phyloP scores from a whole-genome alignment of 176 grass and related monocot species.

The Metroxylon sagu region DNA sequence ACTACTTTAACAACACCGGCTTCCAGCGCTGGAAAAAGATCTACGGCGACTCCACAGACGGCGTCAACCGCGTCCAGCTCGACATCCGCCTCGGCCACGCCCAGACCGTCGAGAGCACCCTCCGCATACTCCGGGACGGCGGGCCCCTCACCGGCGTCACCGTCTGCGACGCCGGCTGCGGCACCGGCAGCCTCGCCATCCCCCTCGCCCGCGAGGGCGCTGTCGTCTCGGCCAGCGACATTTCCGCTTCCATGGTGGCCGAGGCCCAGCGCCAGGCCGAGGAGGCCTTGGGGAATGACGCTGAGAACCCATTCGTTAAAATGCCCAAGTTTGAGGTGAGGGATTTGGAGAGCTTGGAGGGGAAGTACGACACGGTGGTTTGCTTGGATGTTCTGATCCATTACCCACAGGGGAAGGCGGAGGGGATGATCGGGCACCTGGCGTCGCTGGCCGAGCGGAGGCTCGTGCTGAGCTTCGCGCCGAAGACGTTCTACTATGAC shows the following conservation, averaged over 20 bases:
- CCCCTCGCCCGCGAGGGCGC: slow-evolving; percentile 61
- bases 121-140: slow-evolving; percentile 62
- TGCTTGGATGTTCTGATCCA: slow-evolving; percentile 96
- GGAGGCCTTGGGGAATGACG: neutral
- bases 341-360: slow-evolving; percentile 55
- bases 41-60: slow-evolving; percentile 57
- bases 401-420: slow-evolving; percentile 72
- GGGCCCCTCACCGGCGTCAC: slow-evolving; percentile 34
- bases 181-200: slow-evolving; percentile 66
- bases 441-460: slow-evolving; percentile 71
- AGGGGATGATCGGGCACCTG: slow-evolving; percentile 71
- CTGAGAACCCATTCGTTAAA: slow-evolving; percentile 12
- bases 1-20: slow-evolving; percentile 93
- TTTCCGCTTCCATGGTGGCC: slow-evolving; percentile 68
- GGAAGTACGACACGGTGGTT: slow-evolving; percentile 60
- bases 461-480: slow-evolving; percentile 79
- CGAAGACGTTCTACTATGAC: slow-evolving; percentile 67
- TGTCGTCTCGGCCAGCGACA: slow-evolving; percentile 59
- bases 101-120: slow-evolving; percentile 52
- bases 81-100: slow-evolving; percentile 88
- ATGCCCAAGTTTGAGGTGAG: slow-evolving; percentile 69
- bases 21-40: slow-evolving; percentile 90
- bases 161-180: slow-evolving; percentile 87
- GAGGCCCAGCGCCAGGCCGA: slow-evolving; percentile 61
- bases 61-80: slow-evolving; percentile 91